These are phyloP conservation scores for Eucalyptus pauciflora DNA, from an alignment of 345 rosid species.

Conservation along the genomic window DNA sequence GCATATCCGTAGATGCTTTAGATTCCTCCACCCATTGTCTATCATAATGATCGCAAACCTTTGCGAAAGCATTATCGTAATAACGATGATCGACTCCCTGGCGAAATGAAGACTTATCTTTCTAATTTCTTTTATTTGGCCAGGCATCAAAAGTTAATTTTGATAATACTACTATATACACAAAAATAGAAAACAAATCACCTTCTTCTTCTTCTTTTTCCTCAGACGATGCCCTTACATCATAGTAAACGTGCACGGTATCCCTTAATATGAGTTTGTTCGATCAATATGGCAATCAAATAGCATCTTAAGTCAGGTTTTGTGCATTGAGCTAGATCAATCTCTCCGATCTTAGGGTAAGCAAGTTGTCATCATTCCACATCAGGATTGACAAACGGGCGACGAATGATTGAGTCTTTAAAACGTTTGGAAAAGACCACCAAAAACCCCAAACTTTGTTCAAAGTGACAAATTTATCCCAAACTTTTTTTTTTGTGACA, in stretches of 20 bases:
- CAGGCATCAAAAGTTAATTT: neutral
- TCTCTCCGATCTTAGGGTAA: neutral
- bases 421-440: too few relatives aligned
- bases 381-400: neutral
- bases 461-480: too few relatives aligned
- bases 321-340: neutral
- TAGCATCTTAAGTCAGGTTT: neutral
- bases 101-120: neutral
- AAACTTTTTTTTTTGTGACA: too few relatives aligned
- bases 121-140: neutral
- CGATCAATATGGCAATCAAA: neutral
- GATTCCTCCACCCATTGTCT: neutral
- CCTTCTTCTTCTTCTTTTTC: neutral
- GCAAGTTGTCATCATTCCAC: neutral
- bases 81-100: neutral
- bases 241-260: accelerated
- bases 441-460: too few relatives aligned
- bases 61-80: neutral
- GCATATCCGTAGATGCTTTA: neutral
- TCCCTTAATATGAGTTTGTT: neutral
- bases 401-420: neutral
- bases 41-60: neutral
- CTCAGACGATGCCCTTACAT: neutral
- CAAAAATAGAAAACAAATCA: neutral
- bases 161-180: neutral